A percentile compares a stretch with the other conserved stretches of the same genome.
Evolutionary conservation across 2,329 filamentous ascomycete species (phyloP).

Genomic region (Trichoderma afroharzianum): DNA sequence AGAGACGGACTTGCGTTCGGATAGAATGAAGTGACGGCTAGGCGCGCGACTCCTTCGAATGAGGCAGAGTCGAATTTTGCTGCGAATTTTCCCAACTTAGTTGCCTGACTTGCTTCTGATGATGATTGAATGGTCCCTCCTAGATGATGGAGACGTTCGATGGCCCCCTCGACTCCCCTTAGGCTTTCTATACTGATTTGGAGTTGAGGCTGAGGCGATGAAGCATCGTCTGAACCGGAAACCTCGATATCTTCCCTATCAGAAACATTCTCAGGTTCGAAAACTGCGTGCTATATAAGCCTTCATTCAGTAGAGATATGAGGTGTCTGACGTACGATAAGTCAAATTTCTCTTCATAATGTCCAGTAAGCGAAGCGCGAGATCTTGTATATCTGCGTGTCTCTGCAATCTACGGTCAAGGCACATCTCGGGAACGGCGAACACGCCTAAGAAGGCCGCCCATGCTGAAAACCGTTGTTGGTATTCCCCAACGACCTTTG

Average conservation of each 20-base stretch:
- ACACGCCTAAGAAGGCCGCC: constrained; percentile 16
- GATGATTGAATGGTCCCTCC: constrained; percentile 4
- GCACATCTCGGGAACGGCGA: constrained; percentile 3
- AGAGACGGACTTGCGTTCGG: not conserved
- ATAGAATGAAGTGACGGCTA: constrained; percentile 2
- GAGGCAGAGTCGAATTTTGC: not conserved
- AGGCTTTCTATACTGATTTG: constrained; percentile 4
- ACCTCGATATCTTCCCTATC: not conserved
- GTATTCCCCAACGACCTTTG: constrained; percentile 12
- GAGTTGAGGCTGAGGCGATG: not conserved
- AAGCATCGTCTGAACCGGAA: not conserved
- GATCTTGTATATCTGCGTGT: constrained; percentile 11
- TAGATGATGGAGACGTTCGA: constrained; percentile 12
- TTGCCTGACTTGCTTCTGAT: not conserved
- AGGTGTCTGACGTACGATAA: not conserved
- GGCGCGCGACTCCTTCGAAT: not conserved
- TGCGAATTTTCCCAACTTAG: not conserved
- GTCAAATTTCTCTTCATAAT: constrained; percentile 14
- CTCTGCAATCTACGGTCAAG: constrained; percentile 12
- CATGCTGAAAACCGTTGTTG: constrained; percentile 13
- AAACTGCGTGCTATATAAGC: not conserved
- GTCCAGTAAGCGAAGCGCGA: constrained; percentile 4
- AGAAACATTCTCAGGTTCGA: not conserved
- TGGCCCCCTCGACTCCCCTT: not conserved
- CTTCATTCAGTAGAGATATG: not conserved